Evolutionary conservation across 768 basidiomycete species (phyloP).

Genomic region (Hemileccinum impolitum): DNA sequence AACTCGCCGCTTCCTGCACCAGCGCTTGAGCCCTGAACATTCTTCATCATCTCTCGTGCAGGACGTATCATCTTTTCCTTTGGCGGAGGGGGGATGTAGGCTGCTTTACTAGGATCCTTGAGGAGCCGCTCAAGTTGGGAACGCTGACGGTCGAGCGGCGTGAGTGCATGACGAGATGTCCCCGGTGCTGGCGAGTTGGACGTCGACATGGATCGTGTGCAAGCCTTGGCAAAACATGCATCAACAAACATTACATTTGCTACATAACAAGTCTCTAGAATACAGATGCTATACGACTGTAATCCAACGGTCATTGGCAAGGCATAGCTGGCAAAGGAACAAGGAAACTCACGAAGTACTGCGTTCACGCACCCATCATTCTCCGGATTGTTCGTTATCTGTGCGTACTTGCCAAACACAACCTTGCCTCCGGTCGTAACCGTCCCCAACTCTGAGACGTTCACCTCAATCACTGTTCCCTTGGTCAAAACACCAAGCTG

Average conservation of each 20-base stretch:
- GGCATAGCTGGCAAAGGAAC: neutral
- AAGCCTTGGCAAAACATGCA: slow-evolving; percentile 14
- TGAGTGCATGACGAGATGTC: slow-evolving; percentile 43
- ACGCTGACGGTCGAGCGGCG: slow-evolving; percentile 50
- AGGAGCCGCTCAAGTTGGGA: slow-evolving; percentile 82
- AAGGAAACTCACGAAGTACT: slow-evolving; percentile 67
- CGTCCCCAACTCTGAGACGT: slow-evolving; percentile 97
- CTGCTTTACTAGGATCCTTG: slow-evolving; percentile 83
- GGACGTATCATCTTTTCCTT: slow-evolving; percentile 81
- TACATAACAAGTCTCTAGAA: slow-evolving; percentile 12
- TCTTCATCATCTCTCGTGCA: slow-evolving; percentile 97
- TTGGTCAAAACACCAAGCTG: slow-evolving; percentile 97
- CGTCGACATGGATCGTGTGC: slow-evolving; percentile 25
- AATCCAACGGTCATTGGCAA: slow-evolving; percentile 3
- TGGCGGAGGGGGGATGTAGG: slow-evolving; percentile 72
- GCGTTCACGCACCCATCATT: slow-evolving; percentile 97
- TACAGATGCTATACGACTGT: slow-evolving; percentile 28
- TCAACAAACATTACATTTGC: slow-evolving; percentile 16
- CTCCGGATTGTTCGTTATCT: slow-evolving; percentile 92
- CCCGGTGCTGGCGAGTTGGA: slow-evolving; percentile 30
- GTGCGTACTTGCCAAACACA: slow-evolving; percentile 90
- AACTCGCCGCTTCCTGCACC: slow-evolving; percentile 98
- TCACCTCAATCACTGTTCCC: slow-evolving; percentile 97
- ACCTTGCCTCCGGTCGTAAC: slow-evolving; percentile 97
- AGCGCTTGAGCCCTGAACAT: slow-evolving; percentile 96